Conservation (phyloP, 345 rosid species). For the Boechera divaricarpa region DNA sequence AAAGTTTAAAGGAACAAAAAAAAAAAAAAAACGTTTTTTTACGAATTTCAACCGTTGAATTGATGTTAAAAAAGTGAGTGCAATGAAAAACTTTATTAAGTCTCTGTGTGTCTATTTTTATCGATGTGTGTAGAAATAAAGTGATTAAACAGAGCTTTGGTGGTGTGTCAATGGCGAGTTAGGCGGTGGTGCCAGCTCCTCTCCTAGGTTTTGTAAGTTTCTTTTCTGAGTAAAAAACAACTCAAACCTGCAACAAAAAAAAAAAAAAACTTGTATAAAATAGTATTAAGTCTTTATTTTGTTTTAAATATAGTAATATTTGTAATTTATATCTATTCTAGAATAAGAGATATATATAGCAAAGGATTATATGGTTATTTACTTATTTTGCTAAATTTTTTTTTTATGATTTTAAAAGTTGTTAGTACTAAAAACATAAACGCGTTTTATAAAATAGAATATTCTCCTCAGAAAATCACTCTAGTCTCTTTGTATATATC, state of each 20-base stretch:
- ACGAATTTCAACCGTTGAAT: slow-evolving; percentile 27
- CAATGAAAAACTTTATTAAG: neutral
- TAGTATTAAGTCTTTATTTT: too few species aligned
- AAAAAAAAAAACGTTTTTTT: neutral
- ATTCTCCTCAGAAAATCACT: too few species aligned
- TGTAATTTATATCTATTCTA: too few species aligned
- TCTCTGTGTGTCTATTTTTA: neutral
- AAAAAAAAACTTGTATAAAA: too few species aligned
- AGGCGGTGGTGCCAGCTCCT: slow-evolving; percentile 47
- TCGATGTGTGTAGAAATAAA: slow-evolving; percentile 15
- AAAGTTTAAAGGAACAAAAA: neutral
- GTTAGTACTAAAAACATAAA: too few species aligned
- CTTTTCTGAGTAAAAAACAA: slow-evolving; percentile 21
- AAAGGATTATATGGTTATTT: too few species aligned
- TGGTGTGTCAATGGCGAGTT: slow-evolving; percentile 47
- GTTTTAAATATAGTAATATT: too few species aligned
- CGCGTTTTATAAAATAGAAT: too few species aligned
- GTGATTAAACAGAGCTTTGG: slow-evolving; percentile 28
- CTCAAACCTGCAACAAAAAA: neutral
- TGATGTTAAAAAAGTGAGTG: slow-evolving; percentile 2
- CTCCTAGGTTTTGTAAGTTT: slow-evolving; percentile 10
- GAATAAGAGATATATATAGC: too few species aligned
- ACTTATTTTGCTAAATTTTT: too few species aligned
- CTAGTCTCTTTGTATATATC: too few species aligned
- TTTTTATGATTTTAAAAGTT: too few species aligned